Base-by-base conservation (phyloP, 2,329 filamentous ascomycete species). In the Penicillium sp. region DNA sequence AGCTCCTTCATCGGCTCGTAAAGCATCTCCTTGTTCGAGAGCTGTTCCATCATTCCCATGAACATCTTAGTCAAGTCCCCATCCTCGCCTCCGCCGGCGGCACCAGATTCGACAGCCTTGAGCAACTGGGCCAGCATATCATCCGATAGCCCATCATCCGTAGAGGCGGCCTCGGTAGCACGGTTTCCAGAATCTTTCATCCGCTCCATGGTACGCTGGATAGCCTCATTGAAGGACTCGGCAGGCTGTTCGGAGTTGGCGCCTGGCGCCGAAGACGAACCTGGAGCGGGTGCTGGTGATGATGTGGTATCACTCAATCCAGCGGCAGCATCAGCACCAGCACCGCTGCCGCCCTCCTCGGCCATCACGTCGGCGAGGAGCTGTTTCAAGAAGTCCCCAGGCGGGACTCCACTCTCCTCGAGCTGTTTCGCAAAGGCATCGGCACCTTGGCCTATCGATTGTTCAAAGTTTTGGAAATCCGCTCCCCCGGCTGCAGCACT, bases 1-100 rank as follows among this genome's bases (percentile, higher is more conserved):
- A 99, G 78, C 75, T 99, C 94, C 78, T 96, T 96, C 91, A 99
- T 97, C 2, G 94, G 94, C 76, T 99, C 93, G 70, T 97, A 97
- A 44, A 99, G 76, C 57, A 99, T 97, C 62, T 97, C 94, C 78
- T 96, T 97, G 73, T 96, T 96, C 3, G 94, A 97, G 57, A 99
- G 81, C 73, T 99, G 92, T 75, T 97, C 91, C 93, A 99, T 97
- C 91, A 97, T 96, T 47, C 89, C 90, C 81, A 96, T 85, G 53
- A 99, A 83, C 85, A 97, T 91, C 76, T 96, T 93, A 51, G 90
- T 91, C 65, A 97, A 89, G 62, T 96, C 91, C 63, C 94, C 91
- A 50, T 97, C 91, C 53, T 78, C 75, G 8, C 83, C 86, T 0
- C 72, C 79, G 5, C 74, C 78, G 1, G 78, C 72, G 20, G 80